phyloP scores from a whole-genome alignment of 176 grass and related monocot genomes.

The Avena insularis region DNA sequence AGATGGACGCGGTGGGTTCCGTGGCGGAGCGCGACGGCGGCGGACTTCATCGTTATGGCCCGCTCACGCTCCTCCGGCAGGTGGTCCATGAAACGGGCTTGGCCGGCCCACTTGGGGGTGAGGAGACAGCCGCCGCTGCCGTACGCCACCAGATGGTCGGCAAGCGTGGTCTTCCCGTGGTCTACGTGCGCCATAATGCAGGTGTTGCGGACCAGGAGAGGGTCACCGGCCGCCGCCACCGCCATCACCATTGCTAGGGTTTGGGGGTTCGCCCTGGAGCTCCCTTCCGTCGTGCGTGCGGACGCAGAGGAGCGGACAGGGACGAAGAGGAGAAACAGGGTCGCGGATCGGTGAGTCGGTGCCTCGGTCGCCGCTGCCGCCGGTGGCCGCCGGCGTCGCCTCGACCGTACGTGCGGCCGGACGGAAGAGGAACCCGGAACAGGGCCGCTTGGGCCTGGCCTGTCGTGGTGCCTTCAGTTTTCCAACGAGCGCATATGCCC shows the following conservation, averaged over 20 bases:
- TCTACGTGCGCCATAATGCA: slow-evolving; percentile 97
- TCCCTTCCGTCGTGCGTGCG: neutral
- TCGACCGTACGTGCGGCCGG: neutral
- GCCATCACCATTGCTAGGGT: slow-evolving; percentile 42
- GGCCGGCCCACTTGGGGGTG: slow-evolving; percentile 78
- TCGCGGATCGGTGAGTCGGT: neutral
- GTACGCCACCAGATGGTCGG: slow-evolving; percentile 87
- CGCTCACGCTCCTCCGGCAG: slow-evolving; percentile 89
- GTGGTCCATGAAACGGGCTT: slow-evolving; percentile 80
- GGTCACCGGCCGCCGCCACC: slow-evolving; percentile 38
- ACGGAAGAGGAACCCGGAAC: neutral
- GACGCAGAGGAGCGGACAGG: neutral
- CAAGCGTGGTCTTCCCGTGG: slow-evolving; percentile 90
- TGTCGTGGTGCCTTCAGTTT: neutral
- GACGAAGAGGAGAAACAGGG: neutral
- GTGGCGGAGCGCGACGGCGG: slow-evolving; percentile 60
- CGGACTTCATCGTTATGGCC: slow-evolving; percentile 94
- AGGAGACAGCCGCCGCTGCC: slow-evolving; percentile 67
- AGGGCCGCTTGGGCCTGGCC: neutral
- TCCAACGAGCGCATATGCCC: neutral
- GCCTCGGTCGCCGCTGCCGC: neutral
- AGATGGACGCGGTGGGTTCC: slow-evolving; percentile 64
- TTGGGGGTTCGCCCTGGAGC: slow-evolving; percentile 31
- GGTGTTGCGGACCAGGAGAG: slow-evolving; percentile 69
- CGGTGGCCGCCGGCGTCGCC: slow-evolving; percentile 12